phyloP scores from a whole-genome alignment of 2,329 filamentous ascomycete genomes.

The Calonectria leucothoes region DNA sequence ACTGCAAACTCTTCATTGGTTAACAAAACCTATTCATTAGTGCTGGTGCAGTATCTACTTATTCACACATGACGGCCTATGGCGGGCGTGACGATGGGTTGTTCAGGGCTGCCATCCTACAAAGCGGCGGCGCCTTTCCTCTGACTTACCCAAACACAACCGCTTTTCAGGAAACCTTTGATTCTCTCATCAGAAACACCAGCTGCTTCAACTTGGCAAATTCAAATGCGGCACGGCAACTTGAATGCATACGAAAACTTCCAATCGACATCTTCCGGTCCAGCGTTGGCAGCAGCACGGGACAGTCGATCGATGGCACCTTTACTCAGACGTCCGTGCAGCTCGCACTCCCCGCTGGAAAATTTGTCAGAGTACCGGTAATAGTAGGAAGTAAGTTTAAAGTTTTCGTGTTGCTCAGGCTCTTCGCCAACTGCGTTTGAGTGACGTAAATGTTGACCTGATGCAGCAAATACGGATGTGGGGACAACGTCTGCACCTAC shows the following conservation, averaged over 20 bases:
- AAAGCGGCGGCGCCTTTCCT: background rate
- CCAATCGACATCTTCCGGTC: background rate
- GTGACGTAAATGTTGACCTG: background rate
- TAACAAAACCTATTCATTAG: background rate
- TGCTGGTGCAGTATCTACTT: background rate
- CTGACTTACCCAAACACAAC: background rate
- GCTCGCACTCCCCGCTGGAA: background rate
- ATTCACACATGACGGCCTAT: background rate
- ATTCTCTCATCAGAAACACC: background rate
- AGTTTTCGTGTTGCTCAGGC: no score
- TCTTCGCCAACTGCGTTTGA: background rate
- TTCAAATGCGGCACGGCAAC: background rate
- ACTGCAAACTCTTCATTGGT: background rate
- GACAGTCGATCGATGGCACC: background rate
- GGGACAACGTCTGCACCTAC: background rate
- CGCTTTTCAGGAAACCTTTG: background rate
- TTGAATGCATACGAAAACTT: background rate
- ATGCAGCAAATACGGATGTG: background rate
- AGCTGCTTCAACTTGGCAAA: background rate
- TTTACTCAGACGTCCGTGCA: background rate
- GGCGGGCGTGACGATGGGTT: background rate
- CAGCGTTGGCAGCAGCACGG: background rate
- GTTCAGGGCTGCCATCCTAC: background rate
- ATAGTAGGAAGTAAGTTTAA: background rate
- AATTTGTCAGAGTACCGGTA: background rate